Percentiles rank a stretch among this genome's conserved stretches.
These are phyloP conservation scores for Aspergillus sclerotialis DNA, from an alignment of 2,329 filamentous ascomycete species.

Conservation along the genomic window DNA sequence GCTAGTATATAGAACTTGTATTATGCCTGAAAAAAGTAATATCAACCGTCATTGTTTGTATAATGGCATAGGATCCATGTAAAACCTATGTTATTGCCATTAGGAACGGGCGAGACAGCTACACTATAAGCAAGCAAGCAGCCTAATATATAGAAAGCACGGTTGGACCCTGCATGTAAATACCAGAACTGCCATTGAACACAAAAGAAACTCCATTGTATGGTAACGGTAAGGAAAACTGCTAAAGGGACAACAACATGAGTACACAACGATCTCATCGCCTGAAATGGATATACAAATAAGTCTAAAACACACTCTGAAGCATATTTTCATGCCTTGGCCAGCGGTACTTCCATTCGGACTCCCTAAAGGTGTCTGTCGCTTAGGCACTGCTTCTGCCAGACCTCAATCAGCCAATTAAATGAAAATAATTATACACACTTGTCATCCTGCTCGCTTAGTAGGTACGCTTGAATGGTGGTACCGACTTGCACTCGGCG, in stretches of 20 bases:
- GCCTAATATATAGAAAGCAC: too few species aligned
- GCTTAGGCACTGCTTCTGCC: background rate
- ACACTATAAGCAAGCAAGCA: too few species aligned
- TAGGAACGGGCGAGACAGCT: background rate
- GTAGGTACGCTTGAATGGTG: constrained; percentile 75
- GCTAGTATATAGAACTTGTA: too few species aligned
- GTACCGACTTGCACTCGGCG: constrained; percentile 91
- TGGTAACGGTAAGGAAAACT: constrained; percentile 12
- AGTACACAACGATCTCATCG: constrained; percentile 29
- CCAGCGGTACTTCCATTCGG: background rate
- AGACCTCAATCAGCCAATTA: background rate
- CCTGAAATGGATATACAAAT: constrained; percentile 35
- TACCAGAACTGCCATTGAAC: too few species aligned
- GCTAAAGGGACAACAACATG: constrained; percentile 19
- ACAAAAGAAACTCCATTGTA: constrained; percentile 22
- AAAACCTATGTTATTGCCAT: background rate
- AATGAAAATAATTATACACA: background rate
- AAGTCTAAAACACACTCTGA: constrained; percentile 26
- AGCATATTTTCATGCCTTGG: constrained; percentile 1
- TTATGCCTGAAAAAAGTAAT: too few species aligned
- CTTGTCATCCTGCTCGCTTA: constrained; percentile 22
- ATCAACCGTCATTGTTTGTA: too few species aligned
- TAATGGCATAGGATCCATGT: too few species aligned
- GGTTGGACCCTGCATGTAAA: too few species aligned
- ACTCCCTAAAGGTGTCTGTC: too few species aligned